Base-by-base conservation (phyloP, 768 basidiomycete species). In the Phaffia tasmanica region DNA sequence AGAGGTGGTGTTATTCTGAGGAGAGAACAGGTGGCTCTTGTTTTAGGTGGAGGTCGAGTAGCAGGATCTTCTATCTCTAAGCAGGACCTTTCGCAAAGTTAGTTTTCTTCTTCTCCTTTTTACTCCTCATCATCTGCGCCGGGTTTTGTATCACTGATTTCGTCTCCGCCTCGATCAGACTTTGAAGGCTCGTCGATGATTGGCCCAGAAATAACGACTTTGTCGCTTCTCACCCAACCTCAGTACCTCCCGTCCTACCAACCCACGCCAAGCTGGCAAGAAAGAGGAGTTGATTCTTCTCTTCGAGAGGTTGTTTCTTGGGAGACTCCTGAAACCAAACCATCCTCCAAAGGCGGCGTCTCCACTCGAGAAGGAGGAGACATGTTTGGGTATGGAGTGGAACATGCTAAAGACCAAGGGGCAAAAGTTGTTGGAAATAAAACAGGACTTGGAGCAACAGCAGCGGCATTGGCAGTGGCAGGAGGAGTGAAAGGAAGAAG, bases 221-320 rank as follows among this genome's bases (percentile, higher is more conserved):
- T 47, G 57, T 64, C 35, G 60, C 69, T 53, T 55, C 57, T 50
- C 48, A 60, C 30, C 21, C 62, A 32, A 60, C 53, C 30, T 46
- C 75, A 78, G 62, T 77, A 79, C 27, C 76, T 93, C 32, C 78
- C 77, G 5, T 77, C 79, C 54, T 83, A 85, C 65, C 78, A 75
- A 42, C 79, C 67, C 64, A 76, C 94, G 0, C 88, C 89, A 0
- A 89, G 89, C 71, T 95, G 93, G 93, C 80, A 87, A 6, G 89
- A 93, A 75, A 80, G 83, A 63, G 91, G 90, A 0, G 88, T 88
- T 4, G 88, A 91, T 70, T 78, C 87, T 1, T 79, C 82, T 0
- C 76, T 97, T 64, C 82, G 93, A 66, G 86, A 90, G 68, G 73
- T 74, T 4, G 53, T 54, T 9, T 54, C 29, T 16, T 30, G 29